Conservation (phyloP, 257 asterid species). For the Eucommia ulmoides region DNA sequence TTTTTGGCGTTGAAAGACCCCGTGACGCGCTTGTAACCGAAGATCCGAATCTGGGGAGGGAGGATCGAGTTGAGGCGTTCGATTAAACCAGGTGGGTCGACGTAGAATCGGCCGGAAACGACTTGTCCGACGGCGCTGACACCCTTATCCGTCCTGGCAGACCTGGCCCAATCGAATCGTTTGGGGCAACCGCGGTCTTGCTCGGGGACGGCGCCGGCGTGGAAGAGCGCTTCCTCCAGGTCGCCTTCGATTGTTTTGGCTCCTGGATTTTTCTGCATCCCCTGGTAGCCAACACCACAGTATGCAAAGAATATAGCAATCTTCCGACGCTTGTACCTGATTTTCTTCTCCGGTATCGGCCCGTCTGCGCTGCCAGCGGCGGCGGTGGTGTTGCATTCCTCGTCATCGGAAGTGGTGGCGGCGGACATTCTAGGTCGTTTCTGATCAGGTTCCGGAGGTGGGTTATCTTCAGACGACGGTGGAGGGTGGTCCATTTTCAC, state of each 20-base stretch:
- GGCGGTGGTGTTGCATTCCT: slow-evolving; percentile 13
- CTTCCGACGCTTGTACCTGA: slow-evolving; percentile 80
- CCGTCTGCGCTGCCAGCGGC: slow-evolving; percentile 11
- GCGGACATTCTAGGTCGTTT: slow-evolving; percentile 76
- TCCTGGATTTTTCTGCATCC: slow-evolving; percentile 96
- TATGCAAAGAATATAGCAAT: slow-evolving; percentile 82
- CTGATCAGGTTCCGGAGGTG: slow-evolving; percentile 25
- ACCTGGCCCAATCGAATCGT: slow-evolving; percentile 76
- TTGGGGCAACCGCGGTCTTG: slow-evolving; percentile 54
- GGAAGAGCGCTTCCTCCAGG: slow-evolving; percentile 75
- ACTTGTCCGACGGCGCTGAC: slow-evolving; percentile 99
- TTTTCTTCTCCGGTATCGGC: slow-evolving; percentile 14
- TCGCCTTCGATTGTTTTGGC: slow-evolving; percentile 98
- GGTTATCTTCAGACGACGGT: too few relatives aligned
- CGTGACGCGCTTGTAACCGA: slow-evolving; percentile 69
- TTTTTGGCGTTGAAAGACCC: slow-evolving; percentile 76
- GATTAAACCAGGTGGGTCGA: slow-evolving; percentile 83
- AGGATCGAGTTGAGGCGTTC: slow-evolving; percentile 56
- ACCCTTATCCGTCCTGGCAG: slow-evolving; percentile 91
- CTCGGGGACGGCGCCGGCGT: slow-evolving; percentile 76
- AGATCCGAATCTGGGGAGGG: slow-evolving; percentile 60
- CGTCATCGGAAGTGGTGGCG: slow-evolving; percentile 49
- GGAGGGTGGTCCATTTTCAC: slow-evolving; percentile 19
- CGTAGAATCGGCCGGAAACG: slow-evolving; percentile 72
- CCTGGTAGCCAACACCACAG: slow-evolving; percentile 94